Evolutionary conservation across 2,329 filamentous ascomycete genomes (phyloP), one percentile per base, ranked within the genome.

Genomic region (Claviceps purpurea): DNA sequence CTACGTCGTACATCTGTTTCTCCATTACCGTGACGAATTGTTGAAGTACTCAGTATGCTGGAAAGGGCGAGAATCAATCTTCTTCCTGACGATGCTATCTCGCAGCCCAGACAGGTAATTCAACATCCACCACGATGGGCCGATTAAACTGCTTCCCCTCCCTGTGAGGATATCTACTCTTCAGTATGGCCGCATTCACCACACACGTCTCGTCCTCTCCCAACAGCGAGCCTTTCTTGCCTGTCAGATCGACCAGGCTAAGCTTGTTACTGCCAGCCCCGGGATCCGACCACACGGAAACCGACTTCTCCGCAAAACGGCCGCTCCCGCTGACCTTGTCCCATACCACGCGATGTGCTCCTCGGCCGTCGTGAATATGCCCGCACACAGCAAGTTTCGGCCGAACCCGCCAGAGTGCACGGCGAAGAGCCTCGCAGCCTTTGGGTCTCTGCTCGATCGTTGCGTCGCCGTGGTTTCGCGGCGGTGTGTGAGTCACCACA

Each of bases 91-190:
- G 6, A 30, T 30, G 40, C 24, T n/a, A 38, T 44, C 52, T 44
- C 5, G 54, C 54, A 30, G 58, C 55, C 63, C 64, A 68, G 6
- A 82, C 70, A 0, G 84, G 83, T 55, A 93, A 69, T 57, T 89
- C 81, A 34, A 94, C 62, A 63, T 95, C 87, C 13, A 95, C 81
- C n/a, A 94, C 83, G 58, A 94, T 84, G 20, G 88, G 84, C 63
- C 89, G 87, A 66, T 90, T 82, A 67, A 86, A 81, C 55, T 68
- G 73, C 64, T 82, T 86, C 16, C 79, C 79, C 1, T 72, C 75
- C 1, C 59, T 60, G 56, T 85, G 81, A 49, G 83, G 83, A 67
- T 79, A 83, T 55, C 77, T 82, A 22, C 74, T 81, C 44, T 80
- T 81, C 73, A 85, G 77, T 56, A 90, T 82, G 20, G 87, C 82